These are phyloP conservation scores for Ogataea populi-albae DNA, from an alignment of 805 yeast genomes.

Conservation along the genomic window DNA sequence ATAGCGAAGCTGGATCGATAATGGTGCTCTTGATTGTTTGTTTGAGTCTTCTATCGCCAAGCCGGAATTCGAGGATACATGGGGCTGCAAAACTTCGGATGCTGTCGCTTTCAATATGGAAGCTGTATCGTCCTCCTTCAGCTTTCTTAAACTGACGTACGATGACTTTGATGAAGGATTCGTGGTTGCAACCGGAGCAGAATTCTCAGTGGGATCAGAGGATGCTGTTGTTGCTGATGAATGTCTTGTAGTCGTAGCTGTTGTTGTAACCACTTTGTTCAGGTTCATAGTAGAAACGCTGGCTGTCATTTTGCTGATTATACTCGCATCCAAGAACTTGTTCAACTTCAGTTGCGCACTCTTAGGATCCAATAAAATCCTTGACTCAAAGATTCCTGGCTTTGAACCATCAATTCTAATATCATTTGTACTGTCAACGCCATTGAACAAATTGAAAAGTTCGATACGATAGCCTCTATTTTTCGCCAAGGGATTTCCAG, in stretches of 20 bases:
- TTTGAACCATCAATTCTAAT: slow-evolving; percentile 57
- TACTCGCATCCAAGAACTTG: slow-evolving; percentile 36
- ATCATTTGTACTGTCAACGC: slow-evolving; percentile 44
- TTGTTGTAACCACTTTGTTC: slow-evolving; percentile 24
- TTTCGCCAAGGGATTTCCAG: slow-evolving; percentile 38
- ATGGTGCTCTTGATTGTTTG: not conserved
- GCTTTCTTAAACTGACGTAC: not conserved
- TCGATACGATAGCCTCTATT: slow-evolving; percentile 49
- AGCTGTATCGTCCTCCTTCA: not conserved
- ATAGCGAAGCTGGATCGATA: no score
- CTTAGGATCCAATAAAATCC: slow-evolving; percentile 50
- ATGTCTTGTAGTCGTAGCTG: slow-evolving; percentile 18
- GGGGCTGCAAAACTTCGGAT: not conserved
- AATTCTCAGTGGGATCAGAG: not conserved
- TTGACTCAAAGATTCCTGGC: slow-evolving; percentile 60
- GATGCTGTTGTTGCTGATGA: slow-evolving; percentile 8
- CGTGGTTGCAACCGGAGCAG: not conserved
- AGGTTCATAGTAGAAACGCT: slow-evolving; percentile 37
- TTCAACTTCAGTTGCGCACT: slow-evolving; percentile 43
- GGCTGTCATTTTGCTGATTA: slow-evolving; percentile 36
- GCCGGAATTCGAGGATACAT: not conserved
- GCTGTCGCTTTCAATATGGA: not conserved
- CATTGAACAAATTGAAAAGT: slow-evolving; percentile 54
- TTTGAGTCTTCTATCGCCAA: not conserved
- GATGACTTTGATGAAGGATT: not conserved